These are phyloP conservation scores for Oehlia diaphana DNA, from an alignment of 192 early-diverging fungal species.

Conservation along the genomic window DNA sequence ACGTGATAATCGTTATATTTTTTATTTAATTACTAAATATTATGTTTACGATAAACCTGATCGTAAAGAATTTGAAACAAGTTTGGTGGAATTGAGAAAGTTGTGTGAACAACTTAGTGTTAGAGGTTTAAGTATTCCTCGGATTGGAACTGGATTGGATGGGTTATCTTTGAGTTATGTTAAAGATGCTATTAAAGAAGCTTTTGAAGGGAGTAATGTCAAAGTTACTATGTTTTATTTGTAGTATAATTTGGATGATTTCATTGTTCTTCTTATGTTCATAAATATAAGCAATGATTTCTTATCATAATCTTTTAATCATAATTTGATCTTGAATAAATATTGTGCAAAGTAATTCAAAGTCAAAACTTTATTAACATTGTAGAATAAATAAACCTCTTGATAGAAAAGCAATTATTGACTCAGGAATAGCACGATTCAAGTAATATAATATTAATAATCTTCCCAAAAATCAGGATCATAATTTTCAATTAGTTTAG, in stretches of 20 bases:
- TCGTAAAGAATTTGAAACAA: slow-evolving; percentile 24
- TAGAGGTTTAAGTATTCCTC: slow-evolving; percentile 33
- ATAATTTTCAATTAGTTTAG: slow-evolving; percentile 61
- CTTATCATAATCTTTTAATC: too few species aligned
- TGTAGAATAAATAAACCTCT: too few species aligned
- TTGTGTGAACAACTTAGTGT: slow-evolving; percentile 34
- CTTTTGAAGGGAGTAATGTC: slow-evolving; percentile 21
- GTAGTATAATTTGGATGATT: too few species aligned
- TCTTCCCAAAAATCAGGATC: slow-evolving; percentile 33
- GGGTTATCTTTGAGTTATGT: slow-evolving; percentile 21
- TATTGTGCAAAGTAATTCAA: too few species aligned
- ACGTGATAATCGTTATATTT: slow-evolving; percentile 32
- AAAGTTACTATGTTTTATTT: slow-evolving; percentile 33
- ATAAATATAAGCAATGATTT: not conserved
- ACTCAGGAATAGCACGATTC: too few species aligned
- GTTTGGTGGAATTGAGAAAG: slow-evolving; percentile 27
- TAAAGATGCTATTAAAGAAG: not conserved
- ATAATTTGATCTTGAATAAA: too few species aligned
- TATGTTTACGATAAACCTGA: slow-evolving; percentile 27
- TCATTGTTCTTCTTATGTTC: not conserved
- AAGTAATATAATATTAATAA: not conserved
- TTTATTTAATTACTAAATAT: slow-evolving; percentile 38
- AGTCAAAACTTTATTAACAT: too few species aligned
- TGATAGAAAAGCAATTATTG: too few species aligned
- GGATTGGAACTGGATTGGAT: slow-evolving; percentile 30